A percentile compares a stretch with the other conserved stretches of the same genome.
Conservation (phyloP, 2,329 filamentous ascomycete species). For the Didymellaceae sp. region DNA sequence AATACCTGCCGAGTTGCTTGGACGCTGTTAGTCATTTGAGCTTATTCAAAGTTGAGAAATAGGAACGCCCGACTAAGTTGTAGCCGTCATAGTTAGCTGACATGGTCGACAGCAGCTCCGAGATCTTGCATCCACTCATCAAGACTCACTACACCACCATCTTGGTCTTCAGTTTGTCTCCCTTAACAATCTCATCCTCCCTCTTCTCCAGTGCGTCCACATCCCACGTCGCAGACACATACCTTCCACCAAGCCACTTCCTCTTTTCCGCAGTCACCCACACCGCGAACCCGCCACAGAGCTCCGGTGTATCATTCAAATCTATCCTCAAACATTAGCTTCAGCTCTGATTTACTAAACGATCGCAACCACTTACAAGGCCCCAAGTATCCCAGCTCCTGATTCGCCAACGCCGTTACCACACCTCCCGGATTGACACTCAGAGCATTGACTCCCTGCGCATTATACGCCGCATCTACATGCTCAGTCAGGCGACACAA, state of each 20-base stretch:
- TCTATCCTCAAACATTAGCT: neutral
- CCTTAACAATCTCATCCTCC: conserved; percentile 30
- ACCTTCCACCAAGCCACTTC: conserved; percentile 31
- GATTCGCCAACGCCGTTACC: conserved; percentile 23
- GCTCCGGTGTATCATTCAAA: conserved; percentile 15
- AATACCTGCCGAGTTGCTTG: no score
- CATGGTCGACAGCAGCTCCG: no score
- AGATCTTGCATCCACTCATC: no score
- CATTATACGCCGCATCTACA: conserved; percentile 50
- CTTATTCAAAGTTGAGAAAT: no score
- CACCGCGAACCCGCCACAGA: conserved; percentile 21
- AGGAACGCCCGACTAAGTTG: no score
- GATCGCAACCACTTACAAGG: neutral
- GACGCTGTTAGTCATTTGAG: no score
- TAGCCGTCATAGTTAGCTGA: no score
- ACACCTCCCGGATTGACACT: conserved; percentile 40
- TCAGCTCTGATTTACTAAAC: neutral
- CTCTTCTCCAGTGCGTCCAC: conserved; percentile 27
- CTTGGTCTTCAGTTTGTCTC: conserved; percentile 6
- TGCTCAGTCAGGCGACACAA: conserved; percentile 59
- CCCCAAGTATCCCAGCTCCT: conserved; percentile 3
- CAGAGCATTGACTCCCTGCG: conserved; percentile 28
- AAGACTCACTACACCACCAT: neutral
- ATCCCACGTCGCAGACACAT: conserved; percentile 28
- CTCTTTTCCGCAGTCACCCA: conserved; percentile 31